Evolutionary conservation across 2,329 filamentous ascomycete genomes (phyloP).

Genomic region (Trichoderma semiorbis): DNA sequence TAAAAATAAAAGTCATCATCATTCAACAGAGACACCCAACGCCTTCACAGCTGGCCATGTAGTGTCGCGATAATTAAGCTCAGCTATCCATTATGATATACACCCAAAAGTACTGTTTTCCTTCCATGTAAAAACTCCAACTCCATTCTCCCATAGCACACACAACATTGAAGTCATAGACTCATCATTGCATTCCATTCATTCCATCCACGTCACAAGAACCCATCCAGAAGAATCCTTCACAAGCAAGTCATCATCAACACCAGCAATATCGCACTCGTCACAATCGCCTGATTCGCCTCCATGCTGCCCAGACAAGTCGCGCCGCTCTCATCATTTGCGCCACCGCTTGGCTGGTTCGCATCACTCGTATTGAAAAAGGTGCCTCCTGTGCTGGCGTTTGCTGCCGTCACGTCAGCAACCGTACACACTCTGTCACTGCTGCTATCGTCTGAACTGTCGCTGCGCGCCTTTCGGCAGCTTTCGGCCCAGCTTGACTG

Average conservation of each 20-base stretch:
- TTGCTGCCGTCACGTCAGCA: conserved; percentile 22
- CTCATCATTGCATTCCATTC: conserved; percentile 1
- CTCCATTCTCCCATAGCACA: not conserved
- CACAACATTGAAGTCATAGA: not conserved
- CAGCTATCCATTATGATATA: not conserved
- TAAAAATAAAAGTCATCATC: not conserved
- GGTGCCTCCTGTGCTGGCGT: conserved; percentile 25
- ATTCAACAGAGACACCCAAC: not conserved
- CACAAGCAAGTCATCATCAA: conserved; percentile 1
- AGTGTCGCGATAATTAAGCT: not conserved
- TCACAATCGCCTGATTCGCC: not conserved
- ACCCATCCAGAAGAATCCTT: not conserved
- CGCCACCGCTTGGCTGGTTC: not conserved
- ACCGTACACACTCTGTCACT: conserved; percentile 26
- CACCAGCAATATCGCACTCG: not conserved
- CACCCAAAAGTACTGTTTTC: not conserved
- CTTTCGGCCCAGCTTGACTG: conserved; percentile 16
- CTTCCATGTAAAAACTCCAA: not conserved
- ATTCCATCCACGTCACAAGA: not conserved
- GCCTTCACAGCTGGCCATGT: not conserved
- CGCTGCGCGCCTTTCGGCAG: conserved; percentile 18
- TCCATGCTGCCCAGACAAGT: not conserved
- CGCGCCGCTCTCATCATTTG: not conserved
- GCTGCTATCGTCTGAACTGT: not conserved
- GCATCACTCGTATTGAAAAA: conserved; percentile 20